Conservation (phyloP, 768 basidiomycete species). For the Mycena vulgaris region DNA sequence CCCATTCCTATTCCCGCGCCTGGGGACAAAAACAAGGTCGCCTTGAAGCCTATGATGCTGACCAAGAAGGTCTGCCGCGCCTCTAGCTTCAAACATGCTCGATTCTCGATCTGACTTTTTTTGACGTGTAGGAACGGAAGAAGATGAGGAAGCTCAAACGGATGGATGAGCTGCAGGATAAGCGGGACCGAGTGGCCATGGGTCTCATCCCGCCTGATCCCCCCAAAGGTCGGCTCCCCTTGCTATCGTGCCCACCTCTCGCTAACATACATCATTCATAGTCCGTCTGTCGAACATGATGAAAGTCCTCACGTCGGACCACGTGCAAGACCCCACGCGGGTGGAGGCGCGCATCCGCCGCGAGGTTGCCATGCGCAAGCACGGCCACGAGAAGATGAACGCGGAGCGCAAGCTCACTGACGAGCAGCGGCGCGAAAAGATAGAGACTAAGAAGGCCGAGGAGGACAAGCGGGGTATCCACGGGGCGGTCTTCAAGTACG, state of each 20-base stretch:
- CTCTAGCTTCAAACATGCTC: not conserved
- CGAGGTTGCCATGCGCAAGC: conserved; percentile 92
- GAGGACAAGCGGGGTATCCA: conserved; percentile 89
- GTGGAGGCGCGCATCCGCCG: conserved; percentile 96
- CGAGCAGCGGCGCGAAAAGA: conserved; percentile 90
- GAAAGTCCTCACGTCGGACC: conserved; percentile 97
- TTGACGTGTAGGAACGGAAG: conserved; percentile 85
- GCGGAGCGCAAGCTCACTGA: conserved; percentile 91
- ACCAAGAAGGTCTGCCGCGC: conserved; percentile 81
- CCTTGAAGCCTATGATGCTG: conserved; percentile 90
- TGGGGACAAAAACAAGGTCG: conserved; percentile 84
- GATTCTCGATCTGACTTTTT: conserved; percentile 34
- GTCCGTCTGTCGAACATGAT: conserved; percentile 96
- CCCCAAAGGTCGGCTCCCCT: conserved; percentile 80
- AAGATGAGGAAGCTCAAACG: conserved; percentile 95
- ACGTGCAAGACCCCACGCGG: conserved; percentile 96
- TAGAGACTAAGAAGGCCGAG: conserved; percentile 87
- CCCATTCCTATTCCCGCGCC: conserved; percentile 97
- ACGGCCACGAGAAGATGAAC: conserved; percentile 95
- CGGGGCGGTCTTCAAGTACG: conserved; percentile 94
- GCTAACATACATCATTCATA: conserved; percentile 48
- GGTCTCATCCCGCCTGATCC: conserved; percentile 95
- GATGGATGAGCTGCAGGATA: conserved; percentile 92
- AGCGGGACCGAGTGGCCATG: conserved; percentile 95
- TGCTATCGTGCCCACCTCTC: not conserved